Evolutionary conservation across 805 yeast species (phyloP), one percentile per base, ranked within the genome.

Genomic region (Candida glaebosa): DNA sequence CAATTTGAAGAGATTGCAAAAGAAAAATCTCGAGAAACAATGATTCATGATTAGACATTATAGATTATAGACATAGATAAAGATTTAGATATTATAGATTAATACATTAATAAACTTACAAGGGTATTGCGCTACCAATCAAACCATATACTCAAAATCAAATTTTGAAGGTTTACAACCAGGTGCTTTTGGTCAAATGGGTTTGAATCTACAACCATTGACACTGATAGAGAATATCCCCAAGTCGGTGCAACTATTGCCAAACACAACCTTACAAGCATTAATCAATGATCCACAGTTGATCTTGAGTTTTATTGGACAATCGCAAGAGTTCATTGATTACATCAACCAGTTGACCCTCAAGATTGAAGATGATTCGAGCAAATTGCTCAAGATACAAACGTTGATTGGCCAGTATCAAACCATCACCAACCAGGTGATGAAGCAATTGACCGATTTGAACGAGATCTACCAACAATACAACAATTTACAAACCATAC

Each of bases 401-500:
- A 20, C 41, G 14, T 35, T 58, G 4, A 42, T 56, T 10, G 45
- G 36, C 12, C 37, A 60, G 8, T 65, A 65, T 47, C 42, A 46
- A 9, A 35, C 43, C 9, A 40, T 57, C 15, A 40, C 59, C 5
- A 39, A 34, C 2, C 46, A 39, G 17, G 68, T 69, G 16, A 45
- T 47, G 19, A 50, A 45, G 22, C 62, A 60, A 39, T 46, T 62
- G 4, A 42, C 43, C 9, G 44, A 50, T 14, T 48, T 67, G n/a
- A 54, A 55, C 16, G 38, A 40, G 10, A 44, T 57, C 4, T 63
- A 63, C 46, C 54, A 52, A 20, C 66, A 68, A 44, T 69, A 66
- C 47, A 43, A 56, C 17, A 53, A 54, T 40, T 48, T 65, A 34
- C 73, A 69, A 44, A 59, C 66, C 10, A 50, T 45, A 25, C 74